Evolutionary conservation across 2,329 filamentous ascomycete species (phyloP), one percentile per base, ranked within the genome.

Genomic region (Graphilbum ipis-grandicollis): DNA sequence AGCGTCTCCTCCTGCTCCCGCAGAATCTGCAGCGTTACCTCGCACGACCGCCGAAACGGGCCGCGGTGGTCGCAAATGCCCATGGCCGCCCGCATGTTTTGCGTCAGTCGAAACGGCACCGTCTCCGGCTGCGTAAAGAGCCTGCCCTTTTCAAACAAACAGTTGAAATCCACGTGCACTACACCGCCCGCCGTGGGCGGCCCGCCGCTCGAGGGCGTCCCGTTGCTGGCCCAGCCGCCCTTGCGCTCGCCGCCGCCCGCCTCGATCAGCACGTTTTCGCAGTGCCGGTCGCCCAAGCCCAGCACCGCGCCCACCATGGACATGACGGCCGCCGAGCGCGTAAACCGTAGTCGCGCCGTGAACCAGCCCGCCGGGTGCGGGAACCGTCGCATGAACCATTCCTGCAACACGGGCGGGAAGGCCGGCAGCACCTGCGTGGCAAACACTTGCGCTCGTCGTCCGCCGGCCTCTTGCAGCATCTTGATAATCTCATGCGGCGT

Each of bases 91-190:
- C 92, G 74, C 88, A 98, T 96, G 58, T 98, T 98, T 65, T 94
- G 88, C 4, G 90, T 98, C 31, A 98, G 67, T 14, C 92, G 80
- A 65, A 98, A 99, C 2, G 90, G 92, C 1, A 98, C 90, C 22
- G 80, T 67, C 56, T 99, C 90, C 0, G 90, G 88, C 55, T 92
- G 93, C 43, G 85, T 79, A 52, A 98, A 96, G 0, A 86, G 94
- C 30, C 88, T 70, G 2, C 90, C 90, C 52, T 98, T 98, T 62
- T 98, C 92, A 54, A 99, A 99, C 5, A 98, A 74, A 56, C 92
- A 98, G 59, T 98, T 98, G 67, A 99, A 98, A 58, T 98, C 90
- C 33, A 99, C 92, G 56, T 99, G 90, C 56, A 98, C 82, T 3
- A 93, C 76, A 36, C 88, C 88, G 32, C 21, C 21, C n/a, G n/a